phyloP scores from a whole-genome alignment of 139 green algal genomes.

The Deuterostichococcus epilithicus region DNA sequence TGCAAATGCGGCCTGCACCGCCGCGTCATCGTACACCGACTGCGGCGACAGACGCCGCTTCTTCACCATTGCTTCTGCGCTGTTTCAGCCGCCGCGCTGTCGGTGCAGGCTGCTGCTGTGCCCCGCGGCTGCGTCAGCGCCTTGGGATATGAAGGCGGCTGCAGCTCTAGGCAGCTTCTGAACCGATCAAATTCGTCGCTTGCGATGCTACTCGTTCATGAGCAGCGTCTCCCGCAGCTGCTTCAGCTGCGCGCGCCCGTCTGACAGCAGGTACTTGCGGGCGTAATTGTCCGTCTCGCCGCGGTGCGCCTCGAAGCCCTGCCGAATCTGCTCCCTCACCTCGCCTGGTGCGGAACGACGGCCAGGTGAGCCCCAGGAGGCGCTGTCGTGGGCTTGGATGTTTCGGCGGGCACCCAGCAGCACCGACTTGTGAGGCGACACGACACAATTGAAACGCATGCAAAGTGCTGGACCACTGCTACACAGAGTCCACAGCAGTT shows the following conservation, averaged over 20 bases:
- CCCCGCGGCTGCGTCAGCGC: neutral
- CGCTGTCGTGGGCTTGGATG: too few species aligned
- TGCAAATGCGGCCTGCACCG: slow-evolving; percentile 45
- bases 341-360: slow-evolving; percentile 21
- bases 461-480: too few species aligned
- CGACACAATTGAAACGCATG: too few species aligned
- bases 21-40: slow-evolving; percentile 54
- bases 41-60: slow-evolving; percentile 27
- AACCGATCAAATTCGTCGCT: neutral
- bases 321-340: slow-evolving; percentile 9
- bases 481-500: too few species aligned
- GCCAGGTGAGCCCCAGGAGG: too few species aligned
- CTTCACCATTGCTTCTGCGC: slow-evolving; percentile 30
- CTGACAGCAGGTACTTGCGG: slow-evolving; percentile 49
- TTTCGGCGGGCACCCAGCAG: too few species aligned
- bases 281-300: slow-evolving; percentile 10
- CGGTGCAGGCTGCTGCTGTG: neutral
- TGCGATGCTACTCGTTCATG: slow-evolving; percentile 11
- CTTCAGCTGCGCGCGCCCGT: slow-evolving; percentile 39
- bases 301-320: slow-evolving; percentile 1
- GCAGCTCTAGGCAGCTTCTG: too few species aligned
- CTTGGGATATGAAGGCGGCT: neutral
- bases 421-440: too few species aligned
- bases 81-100: neutral
- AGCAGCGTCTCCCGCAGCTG: slow-evolving; percentile 36